phyloP scores from a whole-genome alignment of 225 moss, liverwort and hornwort genomes.

The Sphagnum contortum region DNA sequence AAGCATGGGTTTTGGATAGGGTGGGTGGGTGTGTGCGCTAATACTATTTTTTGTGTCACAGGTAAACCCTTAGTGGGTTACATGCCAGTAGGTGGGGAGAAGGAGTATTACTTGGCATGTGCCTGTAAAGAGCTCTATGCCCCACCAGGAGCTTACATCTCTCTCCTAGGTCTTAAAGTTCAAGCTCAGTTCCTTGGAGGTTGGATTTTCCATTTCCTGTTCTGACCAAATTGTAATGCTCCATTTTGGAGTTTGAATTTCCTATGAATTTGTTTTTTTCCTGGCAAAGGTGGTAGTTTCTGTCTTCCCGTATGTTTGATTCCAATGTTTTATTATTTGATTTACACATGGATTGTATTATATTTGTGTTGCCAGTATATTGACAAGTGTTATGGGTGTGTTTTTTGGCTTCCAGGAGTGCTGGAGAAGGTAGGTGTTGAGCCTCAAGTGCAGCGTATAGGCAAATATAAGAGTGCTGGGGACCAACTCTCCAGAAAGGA shows the following conservation, averaged over 20 bases:
- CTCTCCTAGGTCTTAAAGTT: slow-evolving; percentile 88
- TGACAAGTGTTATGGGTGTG: too few relatives aligned
- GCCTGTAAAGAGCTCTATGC: slow-evolving; percentile 77
- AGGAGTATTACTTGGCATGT: slow-evolving; percentile 90
- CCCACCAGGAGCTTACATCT: slow-evolving; percentile 89
- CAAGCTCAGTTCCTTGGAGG: slow-evolving; percentile 96
- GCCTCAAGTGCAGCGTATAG: slow-evolving; percentile 91
- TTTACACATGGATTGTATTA: too few relatives aligned
- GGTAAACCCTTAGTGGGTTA: slow-evolving; percentile 80
- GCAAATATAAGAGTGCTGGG: slow-evolving; percentile 92
- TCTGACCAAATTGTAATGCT: too few relatives aligned
- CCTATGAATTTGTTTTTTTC: too few relatives aligned
- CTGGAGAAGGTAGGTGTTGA: slow-evolving; percentile 91
- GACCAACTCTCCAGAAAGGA: slow-evolving; percentile 75
- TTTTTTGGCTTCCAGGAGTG: slow-evolving; percentile 40
- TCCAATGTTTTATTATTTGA: too few relatives aligned
- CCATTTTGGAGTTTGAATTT: too few relatives aligned
- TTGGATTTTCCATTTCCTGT: slow-evolving; percentile 17
- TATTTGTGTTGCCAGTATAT: too few relatives aligned
- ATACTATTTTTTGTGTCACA: slow-evolving; percentile 10
- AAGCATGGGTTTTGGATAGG: background rate
- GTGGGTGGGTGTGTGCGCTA: slow-evolving; percentile 1
- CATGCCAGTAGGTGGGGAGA: slow-evolving; percentile 84
- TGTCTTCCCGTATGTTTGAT: too few relatives aligned
- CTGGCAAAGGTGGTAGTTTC: too few relatives aligned